Conservation (phyloP, 768 basidiomycete species). For the Lactifluus echinatus region DNA sequence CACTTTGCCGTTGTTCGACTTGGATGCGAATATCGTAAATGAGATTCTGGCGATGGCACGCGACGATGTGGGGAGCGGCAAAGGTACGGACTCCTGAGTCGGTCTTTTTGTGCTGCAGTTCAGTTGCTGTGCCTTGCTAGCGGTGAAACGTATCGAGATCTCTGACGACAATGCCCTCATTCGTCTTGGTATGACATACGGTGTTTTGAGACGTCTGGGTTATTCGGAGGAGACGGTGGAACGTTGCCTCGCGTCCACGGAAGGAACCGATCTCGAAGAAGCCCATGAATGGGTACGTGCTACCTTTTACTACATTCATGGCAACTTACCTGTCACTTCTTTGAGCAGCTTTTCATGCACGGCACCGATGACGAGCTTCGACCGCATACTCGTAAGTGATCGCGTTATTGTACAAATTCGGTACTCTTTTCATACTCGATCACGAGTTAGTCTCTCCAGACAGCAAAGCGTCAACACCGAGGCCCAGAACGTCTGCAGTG, state of each 20-base stretch:
- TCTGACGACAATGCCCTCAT: constrained; percentile 62
- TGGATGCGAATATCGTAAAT: constrained; percentile 51
- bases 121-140: constrained; percentile 20
- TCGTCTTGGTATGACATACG: constrained; percentile 72
- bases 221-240: constrained; percentile 61
- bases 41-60: constrained; percentile 38
- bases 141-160: constrained; percentile 37
- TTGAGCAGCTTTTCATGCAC: constrained; percentile 51
- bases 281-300: constrained; percentile 86
- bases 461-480: neutral
- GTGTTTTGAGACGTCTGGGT: constrained; percentile 68
- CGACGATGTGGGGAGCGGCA: constrained; percentile 35
- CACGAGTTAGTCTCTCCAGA: neutral
- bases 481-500: neutral
- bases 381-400: constrained; percentile 29
- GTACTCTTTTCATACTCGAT: neutral
- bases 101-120: neutral
- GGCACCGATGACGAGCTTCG: constrained; percentile 53
- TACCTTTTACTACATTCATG: neutral
- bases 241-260: constrained; percentile 59
- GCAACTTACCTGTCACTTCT: neutral
- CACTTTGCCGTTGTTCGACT: constrained; percentile 49
- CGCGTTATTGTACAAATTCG: neutral
- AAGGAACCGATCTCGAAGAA: constrained; percentile 72
- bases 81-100: neutral